A percentile compares a stretch with the other conserved stretches of the same genome.
Evolutionary conservation across 495 filamentous ascomycete genomes (phyloP).

Genomic region (Penicillium diatomitis): DNA sequence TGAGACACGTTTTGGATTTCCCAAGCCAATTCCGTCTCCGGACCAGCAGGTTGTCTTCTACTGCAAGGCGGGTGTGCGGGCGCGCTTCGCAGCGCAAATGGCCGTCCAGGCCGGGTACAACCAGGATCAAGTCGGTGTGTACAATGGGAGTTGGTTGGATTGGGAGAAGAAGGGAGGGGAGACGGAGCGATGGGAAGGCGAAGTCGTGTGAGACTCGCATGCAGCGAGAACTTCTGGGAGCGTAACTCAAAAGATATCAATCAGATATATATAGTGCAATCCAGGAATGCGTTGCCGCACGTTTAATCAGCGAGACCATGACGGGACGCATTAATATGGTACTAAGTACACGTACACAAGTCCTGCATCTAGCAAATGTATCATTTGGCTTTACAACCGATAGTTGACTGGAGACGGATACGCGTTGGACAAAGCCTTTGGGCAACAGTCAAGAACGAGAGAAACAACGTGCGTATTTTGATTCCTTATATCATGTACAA

Average conservation of each 20-base stretch:
- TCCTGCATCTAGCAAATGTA: too few species aligned
- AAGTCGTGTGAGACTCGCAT: not conserved
- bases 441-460: too few species aligned
- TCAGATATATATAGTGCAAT: too few species aligned
- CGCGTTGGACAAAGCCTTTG: too few species aligned
- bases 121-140: slow-evolving; percentile 64
- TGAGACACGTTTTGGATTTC: slow-evolving; percentile 38
- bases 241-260: too few species aligned
- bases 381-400: too few species aligned
- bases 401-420: too few species aligned
- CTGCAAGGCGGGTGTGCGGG: slow-evolving; percentile 84
- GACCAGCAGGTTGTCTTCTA: slow-evolving; percentile 63
- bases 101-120: slow-evolving; percentile 69
- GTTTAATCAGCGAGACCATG: too few species aligned
- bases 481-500: slow-evolving; percentile 27
- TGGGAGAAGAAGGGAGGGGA: slow-evolving; percentile 64
- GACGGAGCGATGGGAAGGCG: slow-evolving; percentile 43
- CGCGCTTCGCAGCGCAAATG: slow-evolving; percentile 68
- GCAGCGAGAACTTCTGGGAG: too few species aligned
- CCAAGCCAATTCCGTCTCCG: slow-evolving; percentile 27
- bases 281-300: too few species aligned
- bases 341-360: too few species aligned
- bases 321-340: too few species aligned
- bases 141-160: slow-evolving; percentile 82
- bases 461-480: slow-evolving; percentile 4